A percentile compares a stretch with the other conserved stretches of the same genome.
phyloP scores from a whole-genome alignment of 805 yeast species.

The Metschnikowia bowlesiae region DNA sequence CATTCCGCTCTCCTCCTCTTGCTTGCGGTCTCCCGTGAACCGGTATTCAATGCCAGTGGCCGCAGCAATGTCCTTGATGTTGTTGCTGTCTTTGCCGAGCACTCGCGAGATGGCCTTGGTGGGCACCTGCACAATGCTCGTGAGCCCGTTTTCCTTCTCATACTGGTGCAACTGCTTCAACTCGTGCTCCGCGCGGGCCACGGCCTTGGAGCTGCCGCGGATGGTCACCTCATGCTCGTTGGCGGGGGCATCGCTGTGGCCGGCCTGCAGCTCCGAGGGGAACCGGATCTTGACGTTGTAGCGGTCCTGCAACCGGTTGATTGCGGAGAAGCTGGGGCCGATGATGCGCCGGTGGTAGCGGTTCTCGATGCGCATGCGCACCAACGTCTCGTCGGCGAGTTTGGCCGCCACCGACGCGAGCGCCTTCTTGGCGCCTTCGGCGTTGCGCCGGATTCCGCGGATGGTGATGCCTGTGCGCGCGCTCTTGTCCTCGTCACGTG shows the following conservation, averaged over 20 bases:
- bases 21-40: constrained; percentile 39
- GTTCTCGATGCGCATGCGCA: constrained; percentile 63
- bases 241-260: constrained; percentile 35
- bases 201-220: constrained; percentile 90
- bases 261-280: constrained; percentile 42
- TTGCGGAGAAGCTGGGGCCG: constrained; percentile 79
- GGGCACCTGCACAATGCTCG: constrained; percentile 63
- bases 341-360: constrained; percentile 77
- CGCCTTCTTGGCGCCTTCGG: constrained; percentile 61
- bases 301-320: constrained; percentile 80
- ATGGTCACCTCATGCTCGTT: constrained; percentile 61
- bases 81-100: constrained; percentile 86
- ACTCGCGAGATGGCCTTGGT: constrained; percentile 71
- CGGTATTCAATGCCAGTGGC: constrained; percentile 57
- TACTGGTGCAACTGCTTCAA: constrained; percentile 76
- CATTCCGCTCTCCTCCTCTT: constrained; percentile 44
- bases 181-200: constrained; percentile 76
- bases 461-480: constrained; percentile 44
- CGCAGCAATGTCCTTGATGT: constrained; percentile 74
- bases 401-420: constrained; percentile 58
- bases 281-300: constrained; percentile 78
- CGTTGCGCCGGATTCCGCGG: constrained; percentile 75
- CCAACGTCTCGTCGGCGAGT: constrained; percentile 76
- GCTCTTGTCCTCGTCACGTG: constrained; percentile 32
- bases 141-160: constrained; percentile 81